phyloP scores from a whole-genome alignment of 2,329 filamentous ascomycete genomes.

The Ceratocystis destructans region DNA sequence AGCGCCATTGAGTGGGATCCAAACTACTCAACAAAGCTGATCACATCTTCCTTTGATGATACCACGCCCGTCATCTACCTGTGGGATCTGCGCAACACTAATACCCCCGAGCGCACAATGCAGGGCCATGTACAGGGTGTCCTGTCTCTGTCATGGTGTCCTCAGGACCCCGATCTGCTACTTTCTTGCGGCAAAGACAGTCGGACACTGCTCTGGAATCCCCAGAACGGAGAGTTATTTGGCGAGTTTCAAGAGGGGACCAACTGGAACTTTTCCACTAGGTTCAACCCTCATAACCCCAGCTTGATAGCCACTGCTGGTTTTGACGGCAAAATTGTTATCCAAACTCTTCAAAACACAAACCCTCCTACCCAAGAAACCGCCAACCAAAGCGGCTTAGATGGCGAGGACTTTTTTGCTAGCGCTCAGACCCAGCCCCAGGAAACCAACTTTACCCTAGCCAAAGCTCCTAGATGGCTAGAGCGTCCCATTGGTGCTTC shows the following conservation, averaged over 20 bases:
- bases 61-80: conserved; percentile 75
- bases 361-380: conserved; percentile 60
- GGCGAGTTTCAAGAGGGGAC: conserved; percentile 94
- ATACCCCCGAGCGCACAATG: conserved; percentile 77
- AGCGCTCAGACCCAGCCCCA: conserved; percentile 87
- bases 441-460: conserved; percentile 73
- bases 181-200: conserved; percentile 96
- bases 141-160: conserved; percentile 87
- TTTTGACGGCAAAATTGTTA: conserved; percentile 88
- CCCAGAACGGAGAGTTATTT: conserved; percentile 71
- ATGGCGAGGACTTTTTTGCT: conserved; percentile 93
- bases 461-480: conserved; percentile 79
- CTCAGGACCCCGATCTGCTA: conserved; percentile 74
- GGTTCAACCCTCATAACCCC: conserved; percentile 88
- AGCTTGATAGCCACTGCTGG: conserved; percentile 87
- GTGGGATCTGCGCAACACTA: conserved; percentile 93
- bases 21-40: conserved; percentile 81
- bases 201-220: conserved; percentile 89
- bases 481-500: conserved; percentile 72
- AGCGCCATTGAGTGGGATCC: conserved; percentile 97
- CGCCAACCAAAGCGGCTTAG: conserved; percentile 53
- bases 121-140: conserved; percentile 91
- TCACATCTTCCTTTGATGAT: conserved; percentile 85
- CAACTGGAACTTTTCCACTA: conserved; percentile 97
- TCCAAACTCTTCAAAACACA: conserved; percentile 90